Percentiles rank a stretch among this genome's conserved stretches.
Conservation (phyloP, 106 monocot genomes). For the Gastrodia elata region DNA sequence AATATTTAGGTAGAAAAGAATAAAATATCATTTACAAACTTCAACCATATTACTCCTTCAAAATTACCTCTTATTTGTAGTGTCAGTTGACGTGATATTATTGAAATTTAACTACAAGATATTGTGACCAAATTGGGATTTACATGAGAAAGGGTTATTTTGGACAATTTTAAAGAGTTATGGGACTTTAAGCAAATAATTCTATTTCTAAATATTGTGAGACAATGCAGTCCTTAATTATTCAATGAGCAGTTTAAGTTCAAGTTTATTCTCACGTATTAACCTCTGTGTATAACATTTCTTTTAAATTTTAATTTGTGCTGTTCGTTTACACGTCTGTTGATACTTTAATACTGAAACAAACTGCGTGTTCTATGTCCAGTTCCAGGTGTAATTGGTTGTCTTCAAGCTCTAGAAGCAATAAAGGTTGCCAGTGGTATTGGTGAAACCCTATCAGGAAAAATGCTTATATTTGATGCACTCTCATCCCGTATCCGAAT, state of each 20-base stretch:
- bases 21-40: no score
- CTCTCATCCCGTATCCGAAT: conserved; percentile 71
- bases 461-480: conserved; percentile 97
- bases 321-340: not conserved
- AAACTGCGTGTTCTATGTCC: conserved; percentile 9
- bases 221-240: no score
- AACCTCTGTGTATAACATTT: not conserved
- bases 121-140: no score
- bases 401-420: conserved; percentile 95
- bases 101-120: no score
- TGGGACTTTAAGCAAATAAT: no score
- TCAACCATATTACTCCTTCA: no score
- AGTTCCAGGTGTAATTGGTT: conserved; percentile 98
- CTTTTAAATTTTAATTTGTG: not conserved
- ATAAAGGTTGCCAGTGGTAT: conserved; percentile 80
- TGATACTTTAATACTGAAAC: not conserved
- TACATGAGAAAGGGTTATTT: no score
- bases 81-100: no score
- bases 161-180: no score
- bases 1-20: no score
- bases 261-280: not conserved
- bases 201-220: no score
- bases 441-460: conserved; percentile 81
- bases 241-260: not conserved
- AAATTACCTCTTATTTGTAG: no score